Base-by-base conservation (phyloP, 1,139 yeast species). In the Yamadazyma atmosphaerica region DNA sequence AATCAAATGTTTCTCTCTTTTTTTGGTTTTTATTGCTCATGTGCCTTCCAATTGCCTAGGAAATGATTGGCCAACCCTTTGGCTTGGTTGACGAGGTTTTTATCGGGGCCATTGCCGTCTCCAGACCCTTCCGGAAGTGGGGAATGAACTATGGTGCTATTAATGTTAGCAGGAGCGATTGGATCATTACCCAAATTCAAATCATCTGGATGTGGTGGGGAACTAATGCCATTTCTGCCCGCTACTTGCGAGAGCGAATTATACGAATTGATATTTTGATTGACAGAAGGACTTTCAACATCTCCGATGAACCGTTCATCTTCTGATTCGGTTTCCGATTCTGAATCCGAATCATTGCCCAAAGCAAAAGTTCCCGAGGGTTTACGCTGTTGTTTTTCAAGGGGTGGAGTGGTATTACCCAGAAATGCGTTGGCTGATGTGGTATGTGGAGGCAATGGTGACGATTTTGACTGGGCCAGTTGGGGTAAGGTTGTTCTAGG, bases 221-320 rank as follows among this genome's bases (percentile, higher is more conserved):
- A 72, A 53, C 62, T 50, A 33, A 68, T 65, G 4, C 74, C 73
- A 44, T 58, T 68, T 37, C 55, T 61, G 10, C 73, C 81, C 2
- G 82, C 82, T 16, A 77, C 78, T 46, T 74, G 77, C 35, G 78
- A 73, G 29, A 76, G 57, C 9, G 79, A 65, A 33, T 65, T 61
- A 46, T 68, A 69, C 6, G 19, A 40, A 69, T 65, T 21, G 56
- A 48, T 16, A 59, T 38, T 28, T 28, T 28, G 31, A 15, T 44
- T 40, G 7, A 28, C 31, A 4, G 48, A 45, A 18, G 25, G 19
- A 9, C 28, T 19, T 8, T 35, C 26, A 9, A 24, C 42, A 34
- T 54, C 42, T 28, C 52, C 60, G 4, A 47, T 35, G 28, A 45
- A 48, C 26, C 63, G 31, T 4, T 28, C 71, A n/a, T 58, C 66